Conservation (phyloP, 306 rosid genomes). For the Cotoneaster glaucophyllus region DNA sequence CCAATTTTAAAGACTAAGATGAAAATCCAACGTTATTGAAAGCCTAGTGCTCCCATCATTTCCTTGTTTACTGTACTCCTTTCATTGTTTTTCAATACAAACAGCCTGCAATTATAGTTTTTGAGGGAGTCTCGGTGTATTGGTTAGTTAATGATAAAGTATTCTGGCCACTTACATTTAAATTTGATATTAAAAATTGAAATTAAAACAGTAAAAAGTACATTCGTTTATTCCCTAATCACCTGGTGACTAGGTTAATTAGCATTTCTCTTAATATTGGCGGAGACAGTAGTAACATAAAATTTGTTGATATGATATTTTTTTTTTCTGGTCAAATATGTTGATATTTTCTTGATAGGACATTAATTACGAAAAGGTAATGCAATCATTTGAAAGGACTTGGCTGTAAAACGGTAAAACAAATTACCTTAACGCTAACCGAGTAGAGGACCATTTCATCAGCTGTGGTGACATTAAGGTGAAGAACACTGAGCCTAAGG, state of each 20-base stretch:
- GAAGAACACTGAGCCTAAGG: slow-evolving; percentile 63
- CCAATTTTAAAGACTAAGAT: background rate
- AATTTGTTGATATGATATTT: too few relatives aligned
- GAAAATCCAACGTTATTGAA: background rate
- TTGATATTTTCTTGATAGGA: background rate
- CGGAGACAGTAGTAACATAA: too few relatives aligned
- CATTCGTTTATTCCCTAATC: too few relatives aligned
- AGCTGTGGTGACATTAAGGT: slow-evolving; percentile 63
- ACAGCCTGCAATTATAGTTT: too few relatives aligned
- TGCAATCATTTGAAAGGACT: background rate
- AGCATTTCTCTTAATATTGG: too few relatives aligned
- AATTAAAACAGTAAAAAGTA: too few relatives aligned
- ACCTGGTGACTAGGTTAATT: too few relatives aligned
- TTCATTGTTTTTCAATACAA: background rate
- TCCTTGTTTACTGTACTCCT: background rate
- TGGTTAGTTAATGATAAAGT: too few relatives aligned
- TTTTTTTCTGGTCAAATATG: background rate
- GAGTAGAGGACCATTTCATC: slow-evolving; percentile 72
- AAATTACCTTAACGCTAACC: slow-evolving; percentile 62
- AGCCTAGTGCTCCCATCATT: background rate
- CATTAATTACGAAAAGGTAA: background rate
- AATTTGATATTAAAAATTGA: too few relatives aligned
- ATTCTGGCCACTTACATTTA: too few relatives aligned
- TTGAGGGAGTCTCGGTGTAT: too few relatives aligned
- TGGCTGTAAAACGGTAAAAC: background rate